These are phyloP conservation scores for Macrolepiota albuminosa DNA, from an alignment of 768 basidiomycete species.

Conservation along the genomic window DNA sequence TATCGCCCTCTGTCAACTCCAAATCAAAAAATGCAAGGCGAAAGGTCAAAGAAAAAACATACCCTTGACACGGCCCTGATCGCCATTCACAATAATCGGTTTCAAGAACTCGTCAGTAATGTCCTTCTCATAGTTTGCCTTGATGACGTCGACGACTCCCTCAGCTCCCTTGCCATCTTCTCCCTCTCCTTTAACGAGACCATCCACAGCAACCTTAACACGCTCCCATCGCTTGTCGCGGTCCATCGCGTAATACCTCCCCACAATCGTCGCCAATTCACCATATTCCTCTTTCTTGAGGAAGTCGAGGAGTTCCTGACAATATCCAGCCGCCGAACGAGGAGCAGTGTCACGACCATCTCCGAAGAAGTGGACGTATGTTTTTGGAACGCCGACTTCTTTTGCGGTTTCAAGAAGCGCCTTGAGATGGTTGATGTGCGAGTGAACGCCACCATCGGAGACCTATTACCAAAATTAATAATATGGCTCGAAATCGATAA, in stretches of 20 bases:
- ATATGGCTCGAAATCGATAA: not conserved
- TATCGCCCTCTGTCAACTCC: slow-evolving; percentile 61
- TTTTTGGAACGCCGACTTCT: slow-evolving; percentile 75
- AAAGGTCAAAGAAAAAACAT: slow-evolving; percentile 8
- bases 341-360: slow-evolving; percentile 96
- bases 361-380: slow-evolving; percentile 91
- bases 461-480: slow-evolving; percentile 30
- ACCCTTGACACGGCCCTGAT: slow-evolving; percentile 79
- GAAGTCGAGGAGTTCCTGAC: slow-evolving; percentile 72
- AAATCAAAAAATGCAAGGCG: not conserved
- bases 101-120: slow-evolving; percentile 95
- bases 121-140: slow-evolving; percentile 74
- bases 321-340: slow-evolving; percentile 72
- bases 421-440: slow-evolving; percentile 86
- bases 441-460: slow-evolving; percentile 97
- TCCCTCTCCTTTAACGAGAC: slow-evolving; percentile 69
- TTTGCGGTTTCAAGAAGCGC: slow-evolving; percentile 91
- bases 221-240: slow-evolving; percentile 97
- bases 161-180: slow-evolving; percentile 45
- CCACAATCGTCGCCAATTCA: slow-evolving; percentile 79
- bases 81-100: slow-evolving; percentile 84
- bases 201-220: slow-evolving; percentile 85
- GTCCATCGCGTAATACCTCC: slow-evolving; percentile 96
- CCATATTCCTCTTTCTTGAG: slow-evolving; percentile 74
- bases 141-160: slow-evolving; percentile 41